Percentiles rank a stretch among this genome's conserved stretches.
Evolutionary conservation across 306 rosid genomes (phyloP).

Genomic region (Quercus cerris): DNA sequence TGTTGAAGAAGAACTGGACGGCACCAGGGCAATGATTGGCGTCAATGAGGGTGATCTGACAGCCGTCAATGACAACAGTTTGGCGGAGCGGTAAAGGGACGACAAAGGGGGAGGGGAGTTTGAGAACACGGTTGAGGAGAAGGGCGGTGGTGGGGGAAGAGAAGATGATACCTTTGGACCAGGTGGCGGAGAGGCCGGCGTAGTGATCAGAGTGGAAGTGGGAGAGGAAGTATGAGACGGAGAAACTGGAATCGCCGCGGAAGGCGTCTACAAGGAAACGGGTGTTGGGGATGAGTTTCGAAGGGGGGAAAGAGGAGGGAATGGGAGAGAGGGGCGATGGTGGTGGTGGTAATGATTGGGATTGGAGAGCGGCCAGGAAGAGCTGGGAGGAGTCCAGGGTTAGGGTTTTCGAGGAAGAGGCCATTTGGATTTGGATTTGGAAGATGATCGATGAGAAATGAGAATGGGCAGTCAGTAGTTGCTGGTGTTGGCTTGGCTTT

Average conservation of each 20-base stretch:
- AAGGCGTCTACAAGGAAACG: constrained; percentile 84
- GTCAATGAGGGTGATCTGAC: constrained; percentile 49
- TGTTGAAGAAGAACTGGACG: constrained; percentile 67
- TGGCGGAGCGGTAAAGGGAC: constrained; percentile 47
- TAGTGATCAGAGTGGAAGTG: constrained; percentile 97
- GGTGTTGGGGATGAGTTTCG: constrained; percentile 75
- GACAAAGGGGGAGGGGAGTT: constrained; percentile 43
- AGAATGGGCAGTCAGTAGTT: too few species aligned
- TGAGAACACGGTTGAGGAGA: constrained; percentile 52
- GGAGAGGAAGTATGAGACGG: constrained; percentile 81
- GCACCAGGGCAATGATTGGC: constrained; percentile 96
- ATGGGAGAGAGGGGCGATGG: constrained; percentile 26
- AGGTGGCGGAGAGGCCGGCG: constrained; percentile 59
- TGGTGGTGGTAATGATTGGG: constrained; percentile 14
- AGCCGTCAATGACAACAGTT: constrained; percentile 47
- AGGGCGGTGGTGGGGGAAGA: constrained; percentile 63
- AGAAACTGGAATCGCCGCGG: constrained; percentile 44
- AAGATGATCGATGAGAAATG: not conserved
- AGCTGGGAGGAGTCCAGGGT: constrained; percentile 45
- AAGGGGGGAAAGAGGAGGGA: constrained; percentile 53
- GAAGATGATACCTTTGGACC: constrained; percentile 72
- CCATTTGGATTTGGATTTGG: constrained; percentile 41
- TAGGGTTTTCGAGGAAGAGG: constrained; percentile 20
- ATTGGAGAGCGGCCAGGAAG: constrained; percentile 44
- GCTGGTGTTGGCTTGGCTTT: too few species aligned